These are phyloP conservation scores for Gorgonomyces haynaldii DNA, from an alignment of 192 early-diverging fungal genomes.

Conservation along the genomic window DNA sequence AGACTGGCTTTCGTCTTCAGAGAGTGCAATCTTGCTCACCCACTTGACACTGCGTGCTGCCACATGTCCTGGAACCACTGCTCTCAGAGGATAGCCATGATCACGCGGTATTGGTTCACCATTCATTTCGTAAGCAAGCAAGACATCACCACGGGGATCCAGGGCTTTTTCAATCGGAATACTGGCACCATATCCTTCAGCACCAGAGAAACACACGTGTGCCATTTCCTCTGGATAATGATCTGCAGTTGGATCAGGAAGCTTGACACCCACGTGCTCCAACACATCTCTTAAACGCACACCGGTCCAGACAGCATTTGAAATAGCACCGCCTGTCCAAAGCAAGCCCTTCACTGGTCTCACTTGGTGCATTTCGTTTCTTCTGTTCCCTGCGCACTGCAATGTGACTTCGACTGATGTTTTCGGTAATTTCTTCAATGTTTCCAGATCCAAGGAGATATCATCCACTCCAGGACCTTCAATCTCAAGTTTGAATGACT, in stretches of 20 bases:
- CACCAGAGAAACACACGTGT: slow-evolving; percentile 25
- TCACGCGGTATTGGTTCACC: slow-evolving; percentile 21
- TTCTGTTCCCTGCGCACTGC: slow-evolving; percentile 80
- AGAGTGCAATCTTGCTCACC: slow-evolving; percentile 23
- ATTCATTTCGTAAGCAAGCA: slow-evolving; percentile 62
- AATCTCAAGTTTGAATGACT: slow-evolving; percentile 46
- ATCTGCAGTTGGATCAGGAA: slow-evolving; percentile 45
- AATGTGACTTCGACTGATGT: slow-evolving; percentile 49
- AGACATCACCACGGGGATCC: slow-evolving; percentile 52
- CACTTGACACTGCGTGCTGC: slow-evolving; percentile 85
- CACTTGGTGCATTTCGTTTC: slow-evolving; percentile 64
- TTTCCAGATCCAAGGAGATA: slow-evolving; percentile 26
- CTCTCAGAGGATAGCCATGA: slow-evolving; percentile 77
- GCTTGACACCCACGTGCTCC: slow-evolving; percentile 39
- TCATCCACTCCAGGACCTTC: slow-evolving; percentile 37
- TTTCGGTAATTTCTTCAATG: slow-evolving; percentile 42
- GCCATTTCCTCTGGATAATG: slow-evolving; percentile 52
- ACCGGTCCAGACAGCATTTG: slow-evolving; percentile 71
- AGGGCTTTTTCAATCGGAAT: slow-evolving; percentile 56
- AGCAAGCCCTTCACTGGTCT: slow-evolving; percentile 70
- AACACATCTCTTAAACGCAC: slow-evolving; percentile 67
- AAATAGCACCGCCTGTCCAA: slow-evolving; percentile 68
- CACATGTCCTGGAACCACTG: slow-evolving; percentile 80
- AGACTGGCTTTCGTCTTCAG: slow-evolving; percentile 23
- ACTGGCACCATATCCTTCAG: slow-evolving; percentile 45